Conservation (phyloP, 2,329 filamentous ascomycete genomes). For the Neoarthrinium moseri region DNA sequence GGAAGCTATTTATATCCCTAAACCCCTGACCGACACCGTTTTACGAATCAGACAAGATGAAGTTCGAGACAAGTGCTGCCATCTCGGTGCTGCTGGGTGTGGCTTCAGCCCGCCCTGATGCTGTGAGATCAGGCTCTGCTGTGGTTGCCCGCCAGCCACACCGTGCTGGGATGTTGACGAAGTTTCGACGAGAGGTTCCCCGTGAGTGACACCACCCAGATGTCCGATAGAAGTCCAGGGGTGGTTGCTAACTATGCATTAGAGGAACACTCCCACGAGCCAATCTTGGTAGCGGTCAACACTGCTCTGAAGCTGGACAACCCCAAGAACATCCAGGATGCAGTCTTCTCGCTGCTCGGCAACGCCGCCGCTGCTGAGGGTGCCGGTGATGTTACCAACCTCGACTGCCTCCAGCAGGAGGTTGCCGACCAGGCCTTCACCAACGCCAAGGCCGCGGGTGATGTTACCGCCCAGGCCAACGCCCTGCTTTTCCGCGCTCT, state of each 20-base stretch:
- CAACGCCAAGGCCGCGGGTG: slow-evolving; percentile 52
- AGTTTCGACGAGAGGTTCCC: slow-evolving; percentile 29
- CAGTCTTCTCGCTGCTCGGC: slow-evolving; percentile 37
- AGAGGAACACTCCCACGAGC: slow-evolving; percentile 33
- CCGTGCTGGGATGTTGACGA: slow-evolving; percentile 14
- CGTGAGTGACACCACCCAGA: no score
- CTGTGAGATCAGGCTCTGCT: slow-evolving; percentile 17
- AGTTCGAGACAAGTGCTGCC: slow-evolving; percentile 27
- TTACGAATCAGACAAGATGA: slow-evolving; percentile 26
- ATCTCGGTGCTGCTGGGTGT: slow-evolving; percentile 27
- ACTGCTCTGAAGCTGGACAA: slow-evolving; percentile 28
- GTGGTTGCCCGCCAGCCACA: slow-evolving; percentile 17
- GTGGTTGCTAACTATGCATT: no score
- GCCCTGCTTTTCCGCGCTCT: slow-evolving; percentile 55
- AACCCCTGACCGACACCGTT: not conserved
- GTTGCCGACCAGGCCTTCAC: slow-evolving; percentile 60
- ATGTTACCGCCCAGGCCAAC: slow-evolving; percentile 52
- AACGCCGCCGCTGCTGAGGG: slow-evolving; percentile 46
- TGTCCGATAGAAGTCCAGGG: no score
- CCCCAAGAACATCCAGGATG: slow-evolving; percentile 27
- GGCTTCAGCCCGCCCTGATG: slow-evolving; percentile 29
- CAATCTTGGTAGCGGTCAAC: slow-evolving; percentile 25
- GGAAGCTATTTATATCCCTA: slow-evolving; percentile 4
- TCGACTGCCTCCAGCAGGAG: slow-evolving; percentile 45
- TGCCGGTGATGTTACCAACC: slow-evolving; percentile 34